phyloP scores from a whole-genome alignment of 2,329 filamentous ascomycete species.

The Calonectria pseudoreteaudii region DNA sequence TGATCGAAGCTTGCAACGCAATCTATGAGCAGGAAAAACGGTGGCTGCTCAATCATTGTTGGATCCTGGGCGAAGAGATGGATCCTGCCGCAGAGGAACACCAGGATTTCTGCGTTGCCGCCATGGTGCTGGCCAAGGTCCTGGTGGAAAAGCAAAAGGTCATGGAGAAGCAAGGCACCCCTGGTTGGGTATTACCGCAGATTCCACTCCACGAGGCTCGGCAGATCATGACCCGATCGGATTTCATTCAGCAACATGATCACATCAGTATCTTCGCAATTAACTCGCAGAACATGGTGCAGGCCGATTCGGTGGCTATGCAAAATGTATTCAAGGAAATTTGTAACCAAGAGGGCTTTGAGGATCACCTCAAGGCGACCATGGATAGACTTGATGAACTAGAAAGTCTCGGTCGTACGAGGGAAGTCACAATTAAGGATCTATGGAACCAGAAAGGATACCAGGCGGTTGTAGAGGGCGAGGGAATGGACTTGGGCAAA shows the following conservation, averaged over 20 bases:
- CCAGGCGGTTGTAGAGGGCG: background rate
- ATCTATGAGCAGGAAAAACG: constrained; percentile 72
- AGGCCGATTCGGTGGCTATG: constrained; percentile 69
- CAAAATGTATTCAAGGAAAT: constrained; percentile 68
- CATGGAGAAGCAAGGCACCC: constrained; percentile 29
- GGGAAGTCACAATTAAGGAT: constrained; percentile 67
- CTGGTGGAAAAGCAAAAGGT: constrained; percentile 61
- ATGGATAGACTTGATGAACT: constrained; percentile 61
- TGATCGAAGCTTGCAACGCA: constrained; percentile 62
- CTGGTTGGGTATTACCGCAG: constrained; percentile 54
- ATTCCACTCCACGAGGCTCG: constrained; percentile 61
- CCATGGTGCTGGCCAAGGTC: constrained; percentile 69
- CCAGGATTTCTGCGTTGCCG: constrained; percentile 67
- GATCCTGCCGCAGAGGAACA: constrained; percentile 76
- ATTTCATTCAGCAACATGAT: constrained; percentile 68
- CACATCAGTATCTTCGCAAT: constrained; percentile 70
- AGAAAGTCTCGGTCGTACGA: constrained; percentile 64
- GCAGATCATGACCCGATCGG: constrained; percentile 67
- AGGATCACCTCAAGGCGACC: constrained; percentile 49
- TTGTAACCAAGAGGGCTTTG: constrained; percentile 62
- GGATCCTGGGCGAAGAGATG: constrained; percentile 74
- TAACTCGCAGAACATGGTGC: constrained; percentile 65
- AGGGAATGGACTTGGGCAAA: background rate
- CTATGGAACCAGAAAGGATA: constrained; percentile 1
- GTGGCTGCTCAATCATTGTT: constrained; percentile 77